Evolutionary conservation across 192 early-diverging fungal genomes (phyloP).

Genomic region (Entrophospora sp.): DNA sequence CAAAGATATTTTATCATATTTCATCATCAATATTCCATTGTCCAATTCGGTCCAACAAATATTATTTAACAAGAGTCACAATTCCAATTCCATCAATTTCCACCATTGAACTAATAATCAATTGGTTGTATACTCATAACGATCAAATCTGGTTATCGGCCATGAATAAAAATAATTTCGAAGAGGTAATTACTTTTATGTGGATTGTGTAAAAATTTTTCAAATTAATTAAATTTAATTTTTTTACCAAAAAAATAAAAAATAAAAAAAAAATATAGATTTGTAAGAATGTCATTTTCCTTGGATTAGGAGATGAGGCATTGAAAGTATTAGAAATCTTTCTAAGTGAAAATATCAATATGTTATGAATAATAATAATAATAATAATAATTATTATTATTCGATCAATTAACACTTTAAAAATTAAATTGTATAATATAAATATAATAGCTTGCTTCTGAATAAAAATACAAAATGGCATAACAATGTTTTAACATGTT

Average conservation of each 20-base stretch:
- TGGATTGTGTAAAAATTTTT: neutral
- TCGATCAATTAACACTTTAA: no score
- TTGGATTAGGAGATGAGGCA: neutral
- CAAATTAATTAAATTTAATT: neutral
- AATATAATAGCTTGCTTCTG: no score
- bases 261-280: no score
- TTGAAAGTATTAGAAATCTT: neutral
- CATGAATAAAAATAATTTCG: neutral
- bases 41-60: neutral
- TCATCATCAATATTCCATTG: neutral
- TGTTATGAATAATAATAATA: no score
- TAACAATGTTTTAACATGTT: no score
- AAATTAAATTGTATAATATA: no score
- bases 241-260: no score
- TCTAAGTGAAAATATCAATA: no score
- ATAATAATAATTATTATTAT: no score
- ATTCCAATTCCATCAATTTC: constrained; percentile 3
- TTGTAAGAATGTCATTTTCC: neutral
- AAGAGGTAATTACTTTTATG: neutral
- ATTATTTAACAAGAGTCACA: neutral
- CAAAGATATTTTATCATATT: constrained; percentile 4
- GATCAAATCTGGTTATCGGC: neutral
- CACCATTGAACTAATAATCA: constrained; percentile 6
- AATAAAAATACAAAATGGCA: no score
- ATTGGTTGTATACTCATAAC: constrained; percentile 7